Evolutionary conservation across 768 basidiomycete genomes (phyloP).

Genomic region (Suillus plorans): DNA sequence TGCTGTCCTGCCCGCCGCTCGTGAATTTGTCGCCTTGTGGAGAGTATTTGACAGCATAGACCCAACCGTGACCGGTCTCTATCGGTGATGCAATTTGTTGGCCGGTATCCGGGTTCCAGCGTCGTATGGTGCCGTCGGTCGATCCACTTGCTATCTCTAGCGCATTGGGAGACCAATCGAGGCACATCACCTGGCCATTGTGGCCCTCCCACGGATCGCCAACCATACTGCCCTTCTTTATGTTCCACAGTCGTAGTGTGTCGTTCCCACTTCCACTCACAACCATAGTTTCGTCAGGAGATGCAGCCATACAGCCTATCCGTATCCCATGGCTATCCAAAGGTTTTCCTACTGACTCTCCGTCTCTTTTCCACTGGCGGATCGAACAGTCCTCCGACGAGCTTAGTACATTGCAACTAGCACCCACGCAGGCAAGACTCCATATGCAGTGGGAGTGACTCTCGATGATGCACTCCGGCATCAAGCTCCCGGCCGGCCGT

Average conservation of each 20-base stretch:
- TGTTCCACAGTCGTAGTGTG: background rate
- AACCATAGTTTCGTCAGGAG: background rate
- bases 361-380: background rate
- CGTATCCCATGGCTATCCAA: background rate
- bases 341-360: background rate
- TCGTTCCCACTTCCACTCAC: background rate
- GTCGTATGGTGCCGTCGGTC: conserved; percentile 10
- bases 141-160: conserved; percentile 13
- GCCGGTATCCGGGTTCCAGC: conserved; percentile 13
- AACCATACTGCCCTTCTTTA: background rate
- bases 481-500: background rate
- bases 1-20: background rate
- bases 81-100: background rate
- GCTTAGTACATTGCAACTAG: background rate
- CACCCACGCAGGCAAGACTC: background rate
- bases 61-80: background rate
- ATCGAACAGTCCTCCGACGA: background rate
- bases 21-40: background rate
- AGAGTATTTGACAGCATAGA: background rate
- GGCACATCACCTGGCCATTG: background rate
- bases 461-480: background rate
- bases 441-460: background rate
- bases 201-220: background rate
- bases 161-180: conserved; percentile 14
- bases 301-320: background rate